These are phyloP conservation scores for Sphagnum contortum DNA, from an alignment of 225 moss, liverwort and hornwort species.

Conservation along the genomic window DNA sequence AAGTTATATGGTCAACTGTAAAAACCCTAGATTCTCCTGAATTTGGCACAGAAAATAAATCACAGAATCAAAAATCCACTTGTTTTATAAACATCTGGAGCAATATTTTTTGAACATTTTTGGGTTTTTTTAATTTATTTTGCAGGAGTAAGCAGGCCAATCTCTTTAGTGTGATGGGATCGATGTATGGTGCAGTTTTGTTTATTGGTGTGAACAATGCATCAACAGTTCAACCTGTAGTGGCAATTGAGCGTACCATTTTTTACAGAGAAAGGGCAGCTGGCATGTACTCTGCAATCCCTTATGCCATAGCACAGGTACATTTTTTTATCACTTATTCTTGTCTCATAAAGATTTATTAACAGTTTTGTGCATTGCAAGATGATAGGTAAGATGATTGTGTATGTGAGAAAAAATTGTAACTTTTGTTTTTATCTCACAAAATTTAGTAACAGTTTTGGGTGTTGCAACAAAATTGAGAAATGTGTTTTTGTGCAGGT, in stretches of 20 bases:
- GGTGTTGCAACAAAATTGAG: not conserved
- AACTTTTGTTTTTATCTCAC: not conserved
- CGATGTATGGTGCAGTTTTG: conserved; percentile 40
- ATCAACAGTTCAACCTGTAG: conserved; percentile 49
- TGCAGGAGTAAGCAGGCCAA: conserved; percentile 38
- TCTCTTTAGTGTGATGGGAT: conserved; percentile 50
- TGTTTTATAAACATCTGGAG: not conserved
- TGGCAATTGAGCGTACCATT: conserved; percentile 45
- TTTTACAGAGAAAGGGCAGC: conserved; percentile 52
- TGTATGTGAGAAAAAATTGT: not conserved
- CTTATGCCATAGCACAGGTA: conserved; percentile 50
- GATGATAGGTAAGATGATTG: not conserved
- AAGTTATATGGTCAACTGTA: not conserved
- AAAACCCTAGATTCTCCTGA: no score
- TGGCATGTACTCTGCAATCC: conserved; percentile 47
- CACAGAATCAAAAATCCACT: not conserved
- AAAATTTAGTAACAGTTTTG: not conserved
- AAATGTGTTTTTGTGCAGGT: conserved; percentile 15
- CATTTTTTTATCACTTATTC: no score
- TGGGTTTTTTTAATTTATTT: not conserved
- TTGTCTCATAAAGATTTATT: not conserved
- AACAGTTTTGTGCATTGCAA: no score
- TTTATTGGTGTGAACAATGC: conserved; percentile 53
- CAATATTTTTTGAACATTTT: not conserved
- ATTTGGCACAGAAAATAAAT: not conserved